These are phyloP conservation scores for Henckelia pumila DNA, from an alignment of 257 asterid genomes.

Conservation along the genomic window DNA sequence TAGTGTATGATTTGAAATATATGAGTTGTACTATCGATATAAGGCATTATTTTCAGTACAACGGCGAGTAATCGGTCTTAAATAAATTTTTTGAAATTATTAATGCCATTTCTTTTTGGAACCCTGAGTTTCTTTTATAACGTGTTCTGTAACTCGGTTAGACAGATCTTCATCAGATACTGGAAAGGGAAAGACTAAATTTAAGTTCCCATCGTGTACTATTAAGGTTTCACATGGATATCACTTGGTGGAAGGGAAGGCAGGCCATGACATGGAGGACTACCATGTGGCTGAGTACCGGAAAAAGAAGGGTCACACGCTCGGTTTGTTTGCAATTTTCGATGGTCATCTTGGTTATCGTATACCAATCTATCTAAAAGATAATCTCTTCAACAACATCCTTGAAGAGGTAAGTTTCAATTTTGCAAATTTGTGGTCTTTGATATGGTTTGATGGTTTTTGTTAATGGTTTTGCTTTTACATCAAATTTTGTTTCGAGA, in stretches of 20 bases:
- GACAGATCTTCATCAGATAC: slow-evolving; percentile 58
- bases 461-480: neutral
- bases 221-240: slow-evolving; percentile 62
- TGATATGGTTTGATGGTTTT: too few species aligned
- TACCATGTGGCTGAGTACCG: slow-evolving; percentile 74
- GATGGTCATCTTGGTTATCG: slow-evolving; percentile 80
- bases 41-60: too few species aligned
- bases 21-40: too few species aligned
- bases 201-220: slow-evolving; percentile 34
- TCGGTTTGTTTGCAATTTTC: slow-evolving; percentile 76
- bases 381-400: slow-evolving; percentile 65
- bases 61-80: too few species aligned
- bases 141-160: too few species aligned
- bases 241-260: slow-evolving; percentile 68
- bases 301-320: slow-evolving; percentile 50
- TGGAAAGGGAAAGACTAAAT: slow-evolving; percentile 68
- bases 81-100: too few species aligned
- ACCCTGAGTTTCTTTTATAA: too few species aligned
- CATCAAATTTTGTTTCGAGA: too few species aligned
- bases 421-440: too few species aligned
- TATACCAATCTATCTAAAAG: slow-evolving; percentile 63
- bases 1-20: too few species aligned
- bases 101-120: too few species aligned
- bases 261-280: slow-evolving; percentile 87
- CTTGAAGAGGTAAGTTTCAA: slow-evolving; percentile 53